Conservation (phyloP, 768 basidiomycete species). For the Cubamyces sp. region DNA sequence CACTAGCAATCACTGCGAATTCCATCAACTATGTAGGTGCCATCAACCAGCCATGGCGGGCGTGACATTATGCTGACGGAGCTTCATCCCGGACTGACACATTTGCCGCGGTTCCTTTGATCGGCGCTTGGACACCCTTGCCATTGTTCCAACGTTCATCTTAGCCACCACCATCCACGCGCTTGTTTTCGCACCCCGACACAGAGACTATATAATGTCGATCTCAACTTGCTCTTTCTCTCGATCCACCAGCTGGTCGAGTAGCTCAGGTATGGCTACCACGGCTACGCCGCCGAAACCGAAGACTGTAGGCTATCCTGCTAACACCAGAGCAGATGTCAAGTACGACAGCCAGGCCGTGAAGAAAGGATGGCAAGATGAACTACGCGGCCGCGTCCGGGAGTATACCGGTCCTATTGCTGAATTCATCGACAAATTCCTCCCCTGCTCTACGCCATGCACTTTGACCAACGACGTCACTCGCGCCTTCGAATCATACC, state of each 20-base stretch:
- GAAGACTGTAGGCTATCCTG: neutral
- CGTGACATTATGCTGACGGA: no score
- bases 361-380: neutral
- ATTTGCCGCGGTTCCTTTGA: no score
- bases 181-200: no score
- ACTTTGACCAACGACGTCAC: no score
- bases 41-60: no score
- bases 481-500: neutral
- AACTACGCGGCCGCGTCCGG: no score
- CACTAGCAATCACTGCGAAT: no score
- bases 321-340: constrained; percentile 1
- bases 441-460: constrained; percentile 4
- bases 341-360: neutral
- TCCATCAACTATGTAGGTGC: no score
- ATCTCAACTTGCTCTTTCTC: neutral
- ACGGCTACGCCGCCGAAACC: neutral
- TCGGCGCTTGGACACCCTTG: no score
- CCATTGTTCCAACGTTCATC: neutral
- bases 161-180: neutral
- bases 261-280: constrained; percentile 8
- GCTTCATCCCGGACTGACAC: no score
- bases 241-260: neutral
- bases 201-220: constrained; percentile 7
- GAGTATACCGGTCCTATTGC: neutral
- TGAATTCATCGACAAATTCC: constrained; percentile 3